These are phyloP conservation scores for Naumovozyma dairenensis DNA, from an alignment of 805 yeast genomes.

Conservation along the genomic window DNA sequence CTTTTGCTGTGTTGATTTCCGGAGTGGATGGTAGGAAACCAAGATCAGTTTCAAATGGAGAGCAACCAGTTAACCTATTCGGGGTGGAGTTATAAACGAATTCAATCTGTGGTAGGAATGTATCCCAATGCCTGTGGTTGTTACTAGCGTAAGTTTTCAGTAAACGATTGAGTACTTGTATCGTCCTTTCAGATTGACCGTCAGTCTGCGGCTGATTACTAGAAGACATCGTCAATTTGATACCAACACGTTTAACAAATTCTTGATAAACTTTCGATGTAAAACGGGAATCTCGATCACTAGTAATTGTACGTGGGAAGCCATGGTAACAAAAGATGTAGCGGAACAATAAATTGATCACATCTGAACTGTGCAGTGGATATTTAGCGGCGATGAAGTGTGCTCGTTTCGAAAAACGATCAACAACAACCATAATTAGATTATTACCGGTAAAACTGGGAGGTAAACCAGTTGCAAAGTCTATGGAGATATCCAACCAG, in stretches of 20 bases:
- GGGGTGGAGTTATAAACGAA: slow-evolving; percentile 6
- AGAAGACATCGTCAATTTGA: slow-evolving; percentile 2
- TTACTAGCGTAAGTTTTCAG: slow-evolving; percentile 1
- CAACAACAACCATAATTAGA: slow-evolving; percentile 12
- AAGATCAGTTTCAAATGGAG: slow-evolving; percentile 7
- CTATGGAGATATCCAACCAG: slow-evolving; percentile 14
- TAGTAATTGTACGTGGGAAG: slow-evolving; percentile 1
- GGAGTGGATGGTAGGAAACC: slow-evolving; percentile 8
- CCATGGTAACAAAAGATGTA: slow-evolving; percentile 7
- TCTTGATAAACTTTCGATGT: slow-evolving; percentile 2
- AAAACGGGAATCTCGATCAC: slow-evolving; percentile 5
- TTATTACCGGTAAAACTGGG: slow-evolving; percentile 1
- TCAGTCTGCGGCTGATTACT: slow-evolving; percentile 2
- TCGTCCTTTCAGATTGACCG: slow-evolving; percentile 4
- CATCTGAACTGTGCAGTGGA: slow-evolving; percentile 6
- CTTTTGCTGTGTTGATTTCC: not conserved
- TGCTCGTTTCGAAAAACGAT: slow-evolving; percentile 10
- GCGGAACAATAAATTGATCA: slow-evolving; percentile 7
- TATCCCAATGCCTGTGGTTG: slow-evolving; percentile 3
- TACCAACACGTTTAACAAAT: slow-evolving; percentile 1
- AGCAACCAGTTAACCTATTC: not conserved
- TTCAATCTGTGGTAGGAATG: slow-evolving; percentile 3
- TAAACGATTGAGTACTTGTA: not conserved
- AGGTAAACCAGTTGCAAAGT: slow-evolving; percentile 12
- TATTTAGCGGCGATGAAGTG: slow-evolving; percentile 8